These are phyloP conservation scores for Abelmoschus esculentus DNA, from an alignment of 345 rosid species.

Conservation along the genomic window DNA sequence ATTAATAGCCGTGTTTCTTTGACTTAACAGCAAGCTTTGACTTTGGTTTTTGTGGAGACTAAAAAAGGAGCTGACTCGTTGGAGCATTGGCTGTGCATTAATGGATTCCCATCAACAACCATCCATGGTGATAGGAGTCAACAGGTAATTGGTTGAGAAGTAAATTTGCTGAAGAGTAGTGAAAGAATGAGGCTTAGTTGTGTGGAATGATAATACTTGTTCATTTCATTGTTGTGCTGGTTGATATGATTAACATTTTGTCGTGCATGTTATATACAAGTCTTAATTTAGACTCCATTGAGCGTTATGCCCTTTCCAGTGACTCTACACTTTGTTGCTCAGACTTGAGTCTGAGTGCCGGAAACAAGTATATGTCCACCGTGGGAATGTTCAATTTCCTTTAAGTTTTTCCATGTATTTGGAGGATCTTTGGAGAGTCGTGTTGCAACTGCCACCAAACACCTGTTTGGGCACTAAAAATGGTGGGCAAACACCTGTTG, in stretches of 20 bases:
- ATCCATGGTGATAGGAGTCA: constrained; percentile 98
- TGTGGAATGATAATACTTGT: not conserved
- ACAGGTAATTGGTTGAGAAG: constrained; percentile 36
- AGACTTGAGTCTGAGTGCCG: not conserved
- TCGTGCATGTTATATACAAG: not conserved
- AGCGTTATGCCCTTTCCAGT: not conserved
- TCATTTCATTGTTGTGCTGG: not conserved
- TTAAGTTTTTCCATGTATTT: not conserved
- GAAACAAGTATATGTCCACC: not conserved
- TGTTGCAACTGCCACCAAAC: too few species aligned
- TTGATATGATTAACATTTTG: not conserved
- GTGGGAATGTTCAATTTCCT: not conserved
- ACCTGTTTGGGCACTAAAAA: too few species aligned
- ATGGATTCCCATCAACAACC: constrained; percentile 88
- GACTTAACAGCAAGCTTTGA: constrained; percentile 75
- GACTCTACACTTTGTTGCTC: not conserved
- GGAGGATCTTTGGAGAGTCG: not conserved
- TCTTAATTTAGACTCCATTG: not conserved
- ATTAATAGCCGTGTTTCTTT: not conserved
- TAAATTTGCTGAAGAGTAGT: not conserved
- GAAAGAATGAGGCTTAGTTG: not conserved
- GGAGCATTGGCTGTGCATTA: constrained; percentile 78
- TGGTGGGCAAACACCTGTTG: too few species aligned
- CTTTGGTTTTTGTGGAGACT: constrained; percentile 97
- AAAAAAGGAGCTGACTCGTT: constrained; percentile 91